Conservation (phyloP, 2,329 filamentous ascomycete species). For the Ophiosphaerella narmari region DNA sequence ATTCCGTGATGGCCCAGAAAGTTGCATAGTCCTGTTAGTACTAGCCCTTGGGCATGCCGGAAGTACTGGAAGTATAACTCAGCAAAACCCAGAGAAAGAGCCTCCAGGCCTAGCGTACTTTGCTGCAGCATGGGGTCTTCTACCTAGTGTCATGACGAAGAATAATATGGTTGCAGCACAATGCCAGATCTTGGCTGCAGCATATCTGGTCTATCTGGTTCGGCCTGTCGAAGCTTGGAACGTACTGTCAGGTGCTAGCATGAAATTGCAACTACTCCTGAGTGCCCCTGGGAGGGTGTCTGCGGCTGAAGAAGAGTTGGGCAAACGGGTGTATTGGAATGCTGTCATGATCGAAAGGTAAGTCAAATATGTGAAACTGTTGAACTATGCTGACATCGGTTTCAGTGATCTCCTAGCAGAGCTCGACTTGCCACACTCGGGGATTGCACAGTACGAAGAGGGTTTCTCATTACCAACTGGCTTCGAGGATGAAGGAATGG, state of each 20-base stretch:
- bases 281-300: conserved; percentile 74
- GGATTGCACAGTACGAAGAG: conserved; percentile 81
- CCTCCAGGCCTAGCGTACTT: conserved; percentile 80
- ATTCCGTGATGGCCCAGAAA: conserved; percentile 78
- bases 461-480: conserved; percentile 77
- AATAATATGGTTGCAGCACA: conserved; percentile 80
- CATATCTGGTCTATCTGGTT: conserved; percentile 82
- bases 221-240: conserved; percentile 84
- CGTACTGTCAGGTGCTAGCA: conserved; percentile 76
- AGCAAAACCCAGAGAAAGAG: conserved; percentile 69
- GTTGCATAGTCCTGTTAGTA: conserved; percentile 79
- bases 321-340: conserved; percentile 84
- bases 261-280: conserved; percentile 78
- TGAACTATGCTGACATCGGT: conserved; percentile 3
- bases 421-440: conserved; percentile 79
- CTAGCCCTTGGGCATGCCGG: conserved; percentile 78
- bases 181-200: conserved; percentile 78
- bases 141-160: conserved; percentile 78
- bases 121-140: conserved; percentile 75
- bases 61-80: conserved; percentile 74
- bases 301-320: conserved; percentile 70
- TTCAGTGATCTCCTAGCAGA: conserved; percentile 72
- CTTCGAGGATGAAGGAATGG: conserved; percentile 71
- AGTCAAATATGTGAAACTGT: neutral
- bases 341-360: conserved; percentile 73